A percentile compares a stretch with the other conserved stretches of the same genome.
Conservation (phyloP, 1,139 yeast species). For the Pichia sp. region DNA sequence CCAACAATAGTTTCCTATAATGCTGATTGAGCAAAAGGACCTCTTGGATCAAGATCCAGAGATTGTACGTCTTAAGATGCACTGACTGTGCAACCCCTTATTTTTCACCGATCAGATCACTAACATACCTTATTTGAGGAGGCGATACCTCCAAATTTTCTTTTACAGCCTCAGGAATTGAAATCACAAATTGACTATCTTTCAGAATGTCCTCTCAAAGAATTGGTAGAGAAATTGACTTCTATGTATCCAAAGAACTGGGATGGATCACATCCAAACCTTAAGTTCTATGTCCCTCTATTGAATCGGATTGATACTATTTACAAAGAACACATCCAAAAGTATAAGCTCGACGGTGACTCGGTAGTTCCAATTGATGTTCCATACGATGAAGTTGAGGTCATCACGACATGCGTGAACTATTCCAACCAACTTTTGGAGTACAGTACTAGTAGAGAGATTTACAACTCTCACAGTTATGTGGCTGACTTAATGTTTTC, state of each 20-base stretch:
- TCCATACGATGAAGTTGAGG: constrained; percentile 35
- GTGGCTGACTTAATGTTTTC: constrained; percentile 55
- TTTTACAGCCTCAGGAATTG: constrained; percentile 15
- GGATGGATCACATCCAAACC: constrained; percentile 38
- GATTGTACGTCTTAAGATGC: too few relatives aligned
- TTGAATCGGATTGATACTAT: constrained; percentile 70
- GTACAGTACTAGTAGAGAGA: constrained; percentile 59
- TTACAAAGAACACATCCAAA: constrained; percentile 44
- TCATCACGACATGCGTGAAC: constrained; percentile 47
- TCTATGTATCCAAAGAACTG: constrained; percentile 27
- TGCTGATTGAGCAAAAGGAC: constrained; percentile 7
- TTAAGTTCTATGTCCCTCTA: constrained; percentile 71
- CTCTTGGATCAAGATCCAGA: constrained; percentile 3
- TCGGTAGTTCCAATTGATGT: constrained; percentile 41
- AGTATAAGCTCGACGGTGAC: constrained; percentile 49
- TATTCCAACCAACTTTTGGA: constrained; percentile 62
- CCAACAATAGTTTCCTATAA: background rate
- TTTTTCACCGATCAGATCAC: too few relatives aligned
- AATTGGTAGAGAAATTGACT: constrained; percentile 22
- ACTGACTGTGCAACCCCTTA: too few relatives aligned
- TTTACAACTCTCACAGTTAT: constrained; percentile 62
- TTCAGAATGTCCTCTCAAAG: constrained; percentile 23
- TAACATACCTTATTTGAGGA: too few relatives aligned
- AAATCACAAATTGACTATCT: constrained; percentile 14
- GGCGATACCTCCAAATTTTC: too few relatives aligned